Evolutionary conservation across 169 alveolate genomes (phyloP).

Genomic region (Plasmodium malariae): DNA sequence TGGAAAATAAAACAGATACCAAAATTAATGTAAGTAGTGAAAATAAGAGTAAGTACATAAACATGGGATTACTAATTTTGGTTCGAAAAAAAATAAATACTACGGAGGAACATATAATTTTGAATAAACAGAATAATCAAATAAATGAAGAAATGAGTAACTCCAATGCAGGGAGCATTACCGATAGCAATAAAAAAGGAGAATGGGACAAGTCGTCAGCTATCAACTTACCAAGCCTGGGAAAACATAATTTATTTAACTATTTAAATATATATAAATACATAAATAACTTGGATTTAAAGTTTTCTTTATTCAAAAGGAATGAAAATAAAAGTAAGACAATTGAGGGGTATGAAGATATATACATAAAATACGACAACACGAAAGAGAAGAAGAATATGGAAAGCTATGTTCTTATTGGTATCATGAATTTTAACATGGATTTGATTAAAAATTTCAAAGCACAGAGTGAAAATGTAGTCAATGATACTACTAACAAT

Average conservation of each 20-base stretch:
- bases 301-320: neutral
- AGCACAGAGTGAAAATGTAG: conserved; percentile 15
- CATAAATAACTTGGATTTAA: neutral
- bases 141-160: neutral
- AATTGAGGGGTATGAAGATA: conserved; percentile 36
- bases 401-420: conserved; percentile 39
- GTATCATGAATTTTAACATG: conserved; percentile 37
- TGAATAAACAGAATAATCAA: neutral
- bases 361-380: conserved; percentile 37
- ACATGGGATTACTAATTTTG: conserved; percentile 65
- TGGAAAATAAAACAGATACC: conserved; percentile 14
- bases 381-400: neutral
- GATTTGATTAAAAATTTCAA: conserved; percentile 53
- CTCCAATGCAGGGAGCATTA: neutral
- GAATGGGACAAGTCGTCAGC: no score
- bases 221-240: neutral
- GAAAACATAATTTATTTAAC: neutral
- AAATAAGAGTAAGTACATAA: conserved; percentile 27
- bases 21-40: neutral
- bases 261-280: conserved; percentile 3
- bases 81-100: neutral
- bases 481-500: neutral
- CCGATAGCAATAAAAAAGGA: neutral
- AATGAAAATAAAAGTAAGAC: neutral
- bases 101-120: neutral